Percentiles rank a stretch among this genome's conserved stretches.
Evolutionary conservation across 345 rosid genomes (phyloP).

Genomic region (Eucalyptus victrix): DNA sequence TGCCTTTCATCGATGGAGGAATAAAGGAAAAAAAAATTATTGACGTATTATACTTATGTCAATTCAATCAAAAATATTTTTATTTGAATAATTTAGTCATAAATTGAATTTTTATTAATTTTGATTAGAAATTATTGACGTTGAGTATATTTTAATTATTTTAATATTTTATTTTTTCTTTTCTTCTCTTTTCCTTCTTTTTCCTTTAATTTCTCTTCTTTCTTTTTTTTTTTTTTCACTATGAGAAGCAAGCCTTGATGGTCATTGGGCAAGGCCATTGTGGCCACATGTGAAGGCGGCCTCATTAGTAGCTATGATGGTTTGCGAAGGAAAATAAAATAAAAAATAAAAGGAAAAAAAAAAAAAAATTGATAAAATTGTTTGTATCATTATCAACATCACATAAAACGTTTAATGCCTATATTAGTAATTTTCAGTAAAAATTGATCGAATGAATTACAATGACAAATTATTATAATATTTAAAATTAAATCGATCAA

Average conservation of each 20-base stretch:
- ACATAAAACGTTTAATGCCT: fast-evolving
- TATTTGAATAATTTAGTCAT: no score
- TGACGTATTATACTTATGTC: fast-evolving
- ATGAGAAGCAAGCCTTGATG: no score
- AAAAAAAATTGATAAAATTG: fast-evolving
- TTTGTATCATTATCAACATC: fast-evolving
- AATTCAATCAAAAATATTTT: fast-evolving
- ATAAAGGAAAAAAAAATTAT: no score
- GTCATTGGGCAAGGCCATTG: no score
- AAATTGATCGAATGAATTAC: neutral
- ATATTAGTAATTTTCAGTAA: neutral
- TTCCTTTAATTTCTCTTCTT: no score
- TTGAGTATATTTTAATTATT: no score
- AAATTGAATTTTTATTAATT: no score
- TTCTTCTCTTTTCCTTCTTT: no score
- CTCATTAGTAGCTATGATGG: fast-evolving
- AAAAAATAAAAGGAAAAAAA: fast-evolving
- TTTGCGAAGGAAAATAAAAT: fast-evolving
- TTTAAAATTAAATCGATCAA: no score
- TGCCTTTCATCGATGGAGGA: neutral
- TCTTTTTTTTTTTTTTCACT: neutral
- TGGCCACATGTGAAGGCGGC: fast-evolving
- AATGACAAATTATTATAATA: neutral
- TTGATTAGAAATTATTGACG: fast-evolving
- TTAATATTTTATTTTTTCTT: no score